Percentiles rank a stretch among this genome's conserved stretches.
Evolutionary conservation across 2,329 filamentous ascomycete genomes (phyloP).

Genomic region (Cercospora sojina): DNA sequence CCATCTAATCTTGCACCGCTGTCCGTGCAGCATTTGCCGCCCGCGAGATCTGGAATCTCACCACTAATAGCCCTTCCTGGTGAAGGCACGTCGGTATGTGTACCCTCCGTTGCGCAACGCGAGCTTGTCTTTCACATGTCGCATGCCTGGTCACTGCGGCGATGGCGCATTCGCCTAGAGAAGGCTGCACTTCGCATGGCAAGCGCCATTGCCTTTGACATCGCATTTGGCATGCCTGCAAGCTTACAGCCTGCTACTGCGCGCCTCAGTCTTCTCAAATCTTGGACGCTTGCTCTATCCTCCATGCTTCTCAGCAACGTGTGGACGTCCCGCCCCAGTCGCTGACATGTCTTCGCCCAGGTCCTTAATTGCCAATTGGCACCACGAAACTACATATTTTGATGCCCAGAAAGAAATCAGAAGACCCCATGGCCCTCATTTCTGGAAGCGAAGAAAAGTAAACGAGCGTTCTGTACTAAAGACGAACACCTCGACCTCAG

Average conservation of each 20-base stretch:
- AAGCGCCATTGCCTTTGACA: conserved; percentile 31
- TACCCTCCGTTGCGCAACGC: conserved; percentile 26
- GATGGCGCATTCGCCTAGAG: conserved; percentile 19
- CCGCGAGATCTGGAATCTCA: conserved; percentile 37
- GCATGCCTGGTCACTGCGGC: conserved; percentile 20
- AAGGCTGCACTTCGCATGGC: conserved; percentile 22
- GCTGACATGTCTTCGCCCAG: conserved; percentile 33
- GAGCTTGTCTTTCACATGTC: conserved; percentile 16
- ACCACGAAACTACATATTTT: conserved; percentile 24
- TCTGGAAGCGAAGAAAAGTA: conserved; percentile 33
- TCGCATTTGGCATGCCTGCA: conserved; percentile 15
- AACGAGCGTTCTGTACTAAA: conserved; percentile 25
- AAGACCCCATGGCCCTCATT: conserved; percentile 28
- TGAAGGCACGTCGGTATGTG: conserved; percentile 38
- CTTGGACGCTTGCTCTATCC: conserved; percentile 6
- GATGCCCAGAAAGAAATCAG: conserved; percentile 15
- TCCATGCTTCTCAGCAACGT: conserved; percentile 1
- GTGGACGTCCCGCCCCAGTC: neutral
- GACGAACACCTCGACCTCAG: neutral
- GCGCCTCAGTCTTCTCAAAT: neutral
- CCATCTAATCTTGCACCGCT: conserved; percentile 26
- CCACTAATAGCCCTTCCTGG: conserved; percentile 36
- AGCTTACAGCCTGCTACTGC: conserved; percentile 5
- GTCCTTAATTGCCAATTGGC: conserved; percentile 34
- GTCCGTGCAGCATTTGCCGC: conserved; percentile 34